Conservation (phyloP, 2,329 filamentous ascomycete species). For the Aspergillus phoenicis region DNA sequence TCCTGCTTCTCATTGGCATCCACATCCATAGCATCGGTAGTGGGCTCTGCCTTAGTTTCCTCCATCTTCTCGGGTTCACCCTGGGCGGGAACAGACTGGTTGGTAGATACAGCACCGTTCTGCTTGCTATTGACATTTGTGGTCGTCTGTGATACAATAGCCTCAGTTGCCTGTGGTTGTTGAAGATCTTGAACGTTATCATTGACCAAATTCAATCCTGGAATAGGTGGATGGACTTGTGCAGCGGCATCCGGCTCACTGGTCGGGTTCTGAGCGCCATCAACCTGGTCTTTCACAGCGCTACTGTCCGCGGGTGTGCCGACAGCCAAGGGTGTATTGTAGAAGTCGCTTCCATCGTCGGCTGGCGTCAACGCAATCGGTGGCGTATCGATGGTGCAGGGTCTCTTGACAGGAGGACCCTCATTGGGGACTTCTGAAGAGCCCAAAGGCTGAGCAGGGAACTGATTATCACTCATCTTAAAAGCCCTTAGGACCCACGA, state of each 20-base stretch:
- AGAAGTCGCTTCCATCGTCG: conserved; percentile 47
- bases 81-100: conserved; percentile 1
- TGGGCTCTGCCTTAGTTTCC: conserved; percentile 11
- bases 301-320: conserved; percentile 30
- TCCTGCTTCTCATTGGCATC: conserved; percentile 19
- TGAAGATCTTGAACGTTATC: conserved; percentile 17
- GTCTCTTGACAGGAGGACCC: conserved; percentile 29
- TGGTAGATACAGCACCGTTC: neutral
- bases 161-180: conserved; percentile 15
- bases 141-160: conserved; percentile 3
- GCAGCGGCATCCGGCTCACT: conserved; percentile 20
- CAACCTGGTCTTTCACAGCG: conserved; percentile 8
- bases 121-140: neutral
- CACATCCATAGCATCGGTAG: conserved; percentile 32
- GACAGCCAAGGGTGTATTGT: conserved; percentile 41
- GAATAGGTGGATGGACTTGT: conserved; percentile 33
- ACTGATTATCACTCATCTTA: neutral
- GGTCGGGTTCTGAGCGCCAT: conserved; percentile 5
- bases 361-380: conserved; percentile 33
- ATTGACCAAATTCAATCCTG: conserved; percentile 41
- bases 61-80: conserved; percentile 5
- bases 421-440: conserved; percentile 16
- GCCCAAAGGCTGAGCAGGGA: neutral
- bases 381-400: conserved; percentile 33
- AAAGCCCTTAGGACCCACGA: neutral